phyloP scores from a whole-genome alignment of 169 alveolate species.

The Plasmodium gaboni region DNA sequence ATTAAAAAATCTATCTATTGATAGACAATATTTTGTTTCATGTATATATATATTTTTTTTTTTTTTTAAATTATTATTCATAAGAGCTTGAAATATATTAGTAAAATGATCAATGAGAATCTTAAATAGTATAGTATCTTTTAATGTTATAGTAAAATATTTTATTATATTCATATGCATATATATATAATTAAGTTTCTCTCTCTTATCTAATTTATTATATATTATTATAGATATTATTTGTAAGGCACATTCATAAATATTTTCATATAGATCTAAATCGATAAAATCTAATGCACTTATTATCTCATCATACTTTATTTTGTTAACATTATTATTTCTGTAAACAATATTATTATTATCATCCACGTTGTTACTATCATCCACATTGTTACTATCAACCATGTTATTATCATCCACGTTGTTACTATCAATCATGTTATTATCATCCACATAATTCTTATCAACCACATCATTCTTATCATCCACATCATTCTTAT shows the following conservation, averaged over 20 bases:
- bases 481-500: no score
- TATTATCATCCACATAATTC: no score
- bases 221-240: conserved; percentile 17
- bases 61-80: background rate
- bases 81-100: conserved; percentile 19
- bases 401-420: no score
- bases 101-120: conserved; percentile 20
- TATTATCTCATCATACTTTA: conserved; percentile 12
- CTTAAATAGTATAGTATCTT: conserved; percentile 19
- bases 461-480: no score
- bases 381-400: no score
- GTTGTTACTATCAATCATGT: no score
- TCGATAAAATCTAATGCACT: conserved; percentile 9
- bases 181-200: conserved; percentile 5
- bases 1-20: background rate
- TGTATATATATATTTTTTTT: background rate
- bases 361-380: no score
- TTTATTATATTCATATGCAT: conserved; percentile 19
- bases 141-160: background rate
- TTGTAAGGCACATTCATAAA: conserved; percentile 13
- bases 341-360: no score
- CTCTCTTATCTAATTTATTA: conserved; percentile 1
- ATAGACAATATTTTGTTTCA: no score
- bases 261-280: background rate
- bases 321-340: background rate